These are phyloP conservation scores for Ceriops tagal DNA, from an alignment of 345 rosid genomes.

Conservation along the genomic window DNA sequence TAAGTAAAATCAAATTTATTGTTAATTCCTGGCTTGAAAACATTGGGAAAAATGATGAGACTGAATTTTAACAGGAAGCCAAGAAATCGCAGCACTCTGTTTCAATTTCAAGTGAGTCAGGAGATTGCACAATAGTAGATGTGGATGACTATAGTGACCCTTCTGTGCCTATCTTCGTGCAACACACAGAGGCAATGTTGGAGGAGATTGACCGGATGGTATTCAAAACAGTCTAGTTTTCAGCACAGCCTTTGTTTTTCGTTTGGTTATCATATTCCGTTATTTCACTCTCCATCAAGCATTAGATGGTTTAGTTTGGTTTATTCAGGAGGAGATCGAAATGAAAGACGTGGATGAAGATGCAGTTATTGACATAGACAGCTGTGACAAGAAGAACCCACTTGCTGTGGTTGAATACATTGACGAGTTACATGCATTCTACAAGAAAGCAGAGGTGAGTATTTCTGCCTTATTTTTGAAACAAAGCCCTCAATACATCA, in stretches of 20 bases:
- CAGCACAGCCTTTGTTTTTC: background rate
- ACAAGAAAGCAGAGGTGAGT: conserved; percentile 72
- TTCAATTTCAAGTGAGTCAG: conserved; percentile 27
- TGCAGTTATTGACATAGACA: conserved; percentile 62
- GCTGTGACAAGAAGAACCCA: conserved; percentile 60
- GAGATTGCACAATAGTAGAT: conserved; percentile 46
- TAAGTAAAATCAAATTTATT: conserved; percentile 4
- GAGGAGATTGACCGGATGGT: conserved; percentile 92
- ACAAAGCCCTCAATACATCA: background rate
- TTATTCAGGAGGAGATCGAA: conserved; percentile 70
- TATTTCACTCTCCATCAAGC: background rate
- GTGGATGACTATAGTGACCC: conserved; percentile 50
- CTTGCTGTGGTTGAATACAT: conserved; percentile 81
- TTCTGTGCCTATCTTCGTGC: conserved; percentile 78
- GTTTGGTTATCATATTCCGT: too few relatives aligned
- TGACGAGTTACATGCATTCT: conserved; percentile 60
- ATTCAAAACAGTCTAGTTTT: conserved; percentile 9
- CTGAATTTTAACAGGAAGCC: conserved; percentile 32
- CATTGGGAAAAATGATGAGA: background rate
- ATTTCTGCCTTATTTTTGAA: background rate
- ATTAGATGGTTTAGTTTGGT: background rate
- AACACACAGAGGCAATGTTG: conserved; percentile 82
- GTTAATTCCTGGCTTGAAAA: background rate
- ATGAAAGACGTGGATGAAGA: conserved; percentile 73
- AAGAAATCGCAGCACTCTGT: conserved; percentile 34